Evolutionary conservation across 2,329 filamentous ascomycete species (phyloP).

Genomic region (Colletotrichum sp.): DNA sequence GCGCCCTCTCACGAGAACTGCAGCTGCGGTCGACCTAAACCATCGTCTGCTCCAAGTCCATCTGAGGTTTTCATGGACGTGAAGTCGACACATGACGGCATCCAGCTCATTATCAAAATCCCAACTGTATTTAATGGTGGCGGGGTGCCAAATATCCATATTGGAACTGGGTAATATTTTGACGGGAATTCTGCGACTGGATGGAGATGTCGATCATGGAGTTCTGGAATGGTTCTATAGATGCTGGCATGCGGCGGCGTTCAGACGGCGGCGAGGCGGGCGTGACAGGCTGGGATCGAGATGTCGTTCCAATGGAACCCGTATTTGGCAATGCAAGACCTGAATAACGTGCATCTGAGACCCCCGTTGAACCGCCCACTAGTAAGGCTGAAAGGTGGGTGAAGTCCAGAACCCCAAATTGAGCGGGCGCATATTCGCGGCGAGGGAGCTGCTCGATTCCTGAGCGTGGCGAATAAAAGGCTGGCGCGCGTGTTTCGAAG

Average conservation of each 20-base stretch:
- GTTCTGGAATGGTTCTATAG: constrained; percentile 17
- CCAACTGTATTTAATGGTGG: constrained; percentile 56
- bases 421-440: constrained; percentile 2
- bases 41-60: constrained; percentile 44
- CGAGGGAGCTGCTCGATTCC: background rate
- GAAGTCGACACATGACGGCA: constrained; percentile 62
- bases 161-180: constrained; percentile 25
- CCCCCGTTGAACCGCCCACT: background rate
- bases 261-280: constrained; percentile 10
- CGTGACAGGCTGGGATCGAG: background rate
- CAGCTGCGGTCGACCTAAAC: constrained; percentile 33
- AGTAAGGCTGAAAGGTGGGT: constrained; percentile 15
- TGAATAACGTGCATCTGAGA: background rate
- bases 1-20: constrained; percentile 31
- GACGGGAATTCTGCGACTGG: background rate
- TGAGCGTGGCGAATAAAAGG: constrained; percentile 9
- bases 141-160: constrained; percentile 35
- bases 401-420: background rate
- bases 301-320: background rate
- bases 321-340: background rate
- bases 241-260: constrained; percentile 18
- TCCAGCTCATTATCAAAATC: constrained; percentile 63
- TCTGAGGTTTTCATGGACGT: constrained; percentile 63
- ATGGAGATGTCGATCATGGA: background rate
- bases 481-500: constrained; percentile 8